phyloP scores from a whole-genome alignment of 352 stramenopile species.

The Globisporangium orthogonon region DNA sequence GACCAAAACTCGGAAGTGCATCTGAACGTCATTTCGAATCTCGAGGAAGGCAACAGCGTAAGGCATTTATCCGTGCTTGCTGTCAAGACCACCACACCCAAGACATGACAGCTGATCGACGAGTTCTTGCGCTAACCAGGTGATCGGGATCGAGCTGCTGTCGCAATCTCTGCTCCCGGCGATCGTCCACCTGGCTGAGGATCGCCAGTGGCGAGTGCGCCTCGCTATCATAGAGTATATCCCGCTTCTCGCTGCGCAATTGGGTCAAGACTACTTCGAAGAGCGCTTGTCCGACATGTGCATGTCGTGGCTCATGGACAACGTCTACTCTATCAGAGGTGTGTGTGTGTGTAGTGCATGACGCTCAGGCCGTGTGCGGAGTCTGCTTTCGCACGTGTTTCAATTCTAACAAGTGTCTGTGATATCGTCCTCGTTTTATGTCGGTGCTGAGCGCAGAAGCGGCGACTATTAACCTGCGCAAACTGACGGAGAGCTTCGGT shows the following conservation, averaged over 20 bases:
- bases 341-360: background rate
- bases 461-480: constrained; percentile 94
- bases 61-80: background rate
- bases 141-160: constrained; percentile 96
- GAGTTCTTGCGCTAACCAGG: constrained; percentile 22
- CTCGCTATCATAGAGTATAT: constrained; percentile 99
- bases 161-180: constrained; percentile 95
- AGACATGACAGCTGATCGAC: background rate
- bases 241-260: constrained; percentile 92
- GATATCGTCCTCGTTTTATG: background rate
- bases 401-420: background rate
- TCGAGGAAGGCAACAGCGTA: constrained; percentile 94
- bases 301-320: constrained; percentile 95
- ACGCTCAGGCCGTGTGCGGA: no score
- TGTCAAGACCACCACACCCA: background rate
- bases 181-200: constrained; percentile 96
- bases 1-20: constrained; percentile 97
- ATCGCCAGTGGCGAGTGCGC: constrained; percentile 98
- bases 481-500: constrained; percentile 93
- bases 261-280: constrained; percentile 95
- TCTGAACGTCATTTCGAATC: constrained; percentile 98
- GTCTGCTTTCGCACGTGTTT: background rate
- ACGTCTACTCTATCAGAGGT: constrained; percentile 95
- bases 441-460: constrained; percentile 46
- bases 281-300: constrained; percentile 93